These are phyloP conservation scores for Russula sp. DNA, from an alignment of 768 basidiomycete species.

Conservation along the genomic window DNA sequence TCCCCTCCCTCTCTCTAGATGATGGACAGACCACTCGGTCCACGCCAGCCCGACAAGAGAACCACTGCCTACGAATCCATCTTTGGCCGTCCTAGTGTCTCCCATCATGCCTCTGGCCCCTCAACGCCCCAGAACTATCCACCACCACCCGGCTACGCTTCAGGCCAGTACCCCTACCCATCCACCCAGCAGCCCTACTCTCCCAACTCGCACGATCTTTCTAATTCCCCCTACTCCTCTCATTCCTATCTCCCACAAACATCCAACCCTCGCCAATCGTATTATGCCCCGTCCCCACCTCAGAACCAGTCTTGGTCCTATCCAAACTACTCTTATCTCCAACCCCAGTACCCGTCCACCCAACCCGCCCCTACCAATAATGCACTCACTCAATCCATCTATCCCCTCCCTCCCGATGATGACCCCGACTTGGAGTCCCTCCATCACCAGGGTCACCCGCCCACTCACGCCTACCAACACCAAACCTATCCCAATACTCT, in stretches of 20 bases:
- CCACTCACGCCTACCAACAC: slow-evolving; percentile 78
- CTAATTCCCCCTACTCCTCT: slow-evolving; percentile 41
- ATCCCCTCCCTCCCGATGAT: slow-evolving; percentile 49
- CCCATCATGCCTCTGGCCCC: slow-evolving; percentile 45
- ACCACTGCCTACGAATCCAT: slow-evolving; percentile 82
- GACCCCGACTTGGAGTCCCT: slow-evolving; percentile 46
- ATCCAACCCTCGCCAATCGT: slow-evolving; percentile 41
- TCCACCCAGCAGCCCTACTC: slow-evolving; percentile 41
- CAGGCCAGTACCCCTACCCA: slow-evolving; percentile 38
- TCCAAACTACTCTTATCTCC: slow-evolving; percentile 36
- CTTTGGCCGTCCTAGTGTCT: slow-evolving; percentile 70
- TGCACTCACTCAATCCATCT: slow-evolving; percentile 47
- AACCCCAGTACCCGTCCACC: slow-evolving; percentile 36
- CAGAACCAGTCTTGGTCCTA: slow-evolving; percentile 31
- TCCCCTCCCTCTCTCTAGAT: slow-evolving; percentile 20
- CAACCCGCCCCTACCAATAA: slow-evolving; percentile 47
- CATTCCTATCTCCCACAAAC: slow-evolving; percentile 32
- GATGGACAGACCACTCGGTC: slow-evolving; percentile 59
- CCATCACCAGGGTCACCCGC: slow-evolving; percentile 56
- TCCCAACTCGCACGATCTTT: slow-evolving; percentile 45
- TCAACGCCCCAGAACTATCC: slow-evolving; percentile 29
- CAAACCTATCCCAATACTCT: slow-evolving; percentile 59
- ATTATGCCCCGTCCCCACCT: slow-evolving; percentile 37
- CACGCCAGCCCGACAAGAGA: slow-evolving; percentile 65
- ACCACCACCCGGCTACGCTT: slow-evolving; percentile 28